Evolutionary conservation across 331 rosid species (phyloP).

Genomic region (Malus hybrid): DNA sequence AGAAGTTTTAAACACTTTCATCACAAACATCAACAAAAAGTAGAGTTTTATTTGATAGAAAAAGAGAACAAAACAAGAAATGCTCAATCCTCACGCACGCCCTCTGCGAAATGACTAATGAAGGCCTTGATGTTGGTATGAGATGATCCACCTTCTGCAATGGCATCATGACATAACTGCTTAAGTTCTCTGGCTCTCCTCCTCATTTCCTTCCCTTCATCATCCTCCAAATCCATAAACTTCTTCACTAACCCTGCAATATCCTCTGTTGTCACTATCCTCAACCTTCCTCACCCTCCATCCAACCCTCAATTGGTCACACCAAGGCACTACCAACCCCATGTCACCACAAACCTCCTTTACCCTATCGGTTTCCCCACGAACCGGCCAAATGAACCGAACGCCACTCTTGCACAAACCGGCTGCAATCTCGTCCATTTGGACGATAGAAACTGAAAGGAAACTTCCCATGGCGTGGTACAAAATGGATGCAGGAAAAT

Average conservation of each 20-base stretch:
- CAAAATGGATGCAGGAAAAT: neutral
- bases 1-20: too few relatives aligned
- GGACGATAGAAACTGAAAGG: neutral
- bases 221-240: constrained; percentile 31
- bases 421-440: neutral
- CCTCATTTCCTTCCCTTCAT: constrained; percentile 22
- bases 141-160: constrained; percentile 25
- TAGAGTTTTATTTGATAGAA: too few relatives aligned
- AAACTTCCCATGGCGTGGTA: neutral
- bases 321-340: neutral
- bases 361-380: neutral
- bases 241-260: constrained; percentile 22
- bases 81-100: too few relatives aligned
- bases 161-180: constrained; percentile 4
- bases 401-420: neutral
- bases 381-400: neutral
- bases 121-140: constrained; percentile 13
- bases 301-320: constrained; percentile 22
- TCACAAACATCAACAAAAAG: too few relatives aligned
- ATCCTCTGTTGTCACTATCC: constrained; percentile 16
- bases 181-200: constrained; percentile 23
- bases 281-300: constrained; percentile 8
- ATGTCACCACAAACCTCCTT: neutral
- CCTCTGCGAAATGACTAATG: neutral
- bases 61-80: too few relatives aligned